These are phyloP conservation scores for Thozetella sp. DNA, from an alignment of 495 filamentous ascomycete species.

Conservation along the genomic window DNA sequence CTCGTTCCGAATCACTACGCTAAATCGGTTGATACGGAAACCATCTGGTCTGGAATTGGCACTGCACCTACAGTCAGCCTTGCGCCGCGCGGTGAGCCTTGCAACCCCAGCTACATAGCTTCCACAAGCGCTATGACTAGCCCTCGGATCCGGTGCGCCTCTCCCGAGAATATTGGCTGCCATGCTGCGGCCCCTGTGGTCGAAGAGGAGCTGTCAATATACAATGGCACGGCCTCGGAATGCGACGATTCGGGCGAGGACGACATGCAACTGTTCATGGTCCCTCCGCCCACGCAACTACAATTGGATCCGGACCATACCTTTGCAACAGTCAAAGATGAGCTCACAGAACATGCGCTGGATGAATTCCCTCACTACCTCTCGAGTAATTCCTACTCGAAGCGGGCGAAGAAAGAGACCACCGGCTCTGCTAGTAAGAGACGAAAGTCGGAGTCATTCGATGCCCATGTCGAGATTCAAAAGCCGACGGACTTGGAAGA, in stretches of 20 bases:
- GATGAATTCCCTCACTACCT: slow-evolving; percentile 2
- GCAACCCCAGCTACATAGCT: neutral
- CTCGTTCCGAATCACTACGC: neutral
- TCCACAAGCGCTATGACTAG: neutral
- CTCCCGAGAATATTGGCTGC: neutral
- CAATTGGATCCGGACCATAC: neutral
- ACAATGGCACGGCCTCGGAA: neutral
- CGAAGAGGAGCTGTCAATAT: neutral
- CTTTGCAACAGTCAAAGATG: neutral
- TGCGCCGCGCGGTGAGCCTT: neutral
- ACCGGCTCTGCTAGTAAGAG: neutral
- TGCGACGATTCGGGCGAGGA: slow-evolving; percentile 4
- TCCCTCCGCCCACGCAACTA: neutral
- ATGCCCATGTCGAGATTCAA: neutral
- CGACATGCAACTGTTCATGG: slow-evolving; percentile 12
- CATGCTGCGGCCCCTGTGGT: neutral
- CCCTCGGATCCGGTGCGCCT: neutral
- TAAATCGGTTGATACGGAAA: neutral
- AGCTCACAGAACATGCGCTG: slow-evolving; percentile 1
- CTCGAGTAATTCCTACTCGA: neutral
- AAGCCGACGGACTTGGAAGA: slow-evolving; percentile 4
- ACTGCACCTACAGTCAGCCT: neutral
- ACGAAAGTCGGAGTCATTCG: neutral
- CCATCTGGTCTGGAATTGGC: neutral
- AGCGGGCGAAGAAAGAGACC: neutral